These are phyloP conservation scores for Endocalyx cinctus DNA, from an alignment of 2,329 filamentous ascomycete genomes.

Conservation along the genomic window DNA sequence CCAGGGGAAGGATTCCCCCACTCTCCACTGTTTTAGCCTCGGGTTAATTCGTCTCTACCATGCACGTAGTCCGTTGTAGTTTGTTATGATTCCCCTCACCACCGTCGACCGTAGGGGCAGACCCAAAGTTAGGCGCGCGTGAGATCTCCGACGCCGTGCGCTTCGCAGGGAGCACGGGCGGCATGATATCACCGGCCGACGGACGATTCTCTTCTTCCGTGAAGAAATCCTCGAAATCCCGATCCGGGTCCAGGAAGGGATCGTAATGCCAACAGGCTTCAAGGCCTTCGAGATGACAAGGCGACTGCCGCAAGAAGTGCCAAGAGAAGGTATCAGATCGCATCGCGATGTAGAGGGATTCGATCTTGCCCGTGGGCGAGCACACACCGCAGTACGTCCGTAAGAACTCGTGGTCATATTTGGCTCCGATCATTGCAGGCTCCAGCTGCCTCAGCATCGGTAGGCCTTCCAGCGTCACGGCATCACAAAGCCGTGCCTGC, in stretches of 20 bases:
- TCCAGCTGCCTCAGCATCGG: slow-evolving; percentile 56
- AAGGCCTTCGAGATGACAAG: slow-evolving; percentile 46
- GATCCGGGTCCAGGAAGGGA: slow-evolving; percentile 40
- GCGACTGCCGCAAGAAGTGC: slow-evolving; percentile 45
- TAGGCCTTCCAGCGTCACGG: slow-evolving; percentile 47
- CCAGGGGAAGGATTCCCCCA: too few species aligned
- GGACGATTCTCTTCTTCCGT: slow-evolving; percentile 33
- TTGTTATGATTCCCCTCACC: slow-evolving; percentile 31
- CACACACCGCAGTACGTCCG: slow-evolving; percentile 51
- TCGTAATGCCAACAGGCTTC: slow-evolving; percentile 53
- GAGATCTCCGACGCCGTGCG: slow-evolving; percentile 50
- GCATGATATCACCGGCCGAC: slow-evolving; percentile 44
- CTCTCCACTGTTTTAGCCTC: too few species aligned
- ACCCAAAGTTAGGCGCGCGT: slow-evolving; percentile 41
- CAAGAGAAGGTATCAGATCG: slow-evolving; percentile 50
- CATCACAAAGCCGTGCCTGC: slow-evolving; percentile 55
- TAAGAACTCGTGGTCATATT: slow-evolving; percentile 49
- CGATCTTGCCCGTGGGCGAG: slow-evolving; percentile 49
- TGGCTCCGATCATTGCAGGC: slow-evolving; percentile 32
- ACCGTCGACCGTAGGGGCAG: slow-evolving; percentile 25
- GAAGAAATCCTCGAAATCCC: slow-evolving; percentile 31
- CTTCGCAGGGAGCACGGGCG: slow-evolving; percentile 39
- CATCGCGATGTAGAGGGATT: slow-evolving; percentile 58
- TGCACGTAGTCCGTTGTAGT: slow-evolving; percentile 34
- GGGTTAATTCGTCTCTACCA: slow-evolving; percentile 36